Conservation (phyloP, 2,329 filamentous ascomycete species). For the Curvularia hawaiiensis region DNA sequence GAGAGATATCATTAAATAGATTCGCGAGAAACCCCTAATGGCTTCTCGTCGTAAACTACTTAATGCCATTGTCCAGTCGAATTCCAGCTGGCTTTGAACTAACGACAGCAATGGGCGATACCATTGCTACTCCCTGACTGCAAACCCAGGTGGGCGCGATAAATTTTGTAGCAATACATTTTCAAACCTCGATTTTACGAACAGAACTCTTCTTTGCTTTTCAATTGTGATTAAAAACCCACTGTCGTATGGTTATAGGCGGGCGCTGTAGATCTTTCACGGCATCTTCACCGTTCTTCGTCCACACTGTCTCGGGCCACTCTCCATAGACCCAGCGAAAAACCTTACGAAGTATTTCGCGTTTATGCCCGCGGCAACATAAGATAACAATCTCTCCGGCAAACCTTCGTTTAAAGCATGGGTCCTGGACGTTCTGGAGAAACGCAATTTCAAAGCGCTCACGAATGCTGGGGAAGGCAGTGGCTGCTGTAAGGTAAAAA, state of each 20-base stretch:
- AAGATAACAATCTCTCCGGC: not conserved
- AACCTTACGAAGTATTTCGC: not conserved
- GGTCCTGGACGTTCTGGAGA: constrained; percentile 1
- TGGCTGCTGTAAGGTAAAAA: not conserved
- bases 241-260: constrained; percentile 7
- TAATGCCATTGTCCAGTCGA: too few species aligned
- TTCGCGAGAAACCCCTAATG: not conserved
- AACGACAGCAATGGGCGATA: too few species aligned
- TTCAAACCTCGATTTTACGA: not conserved
- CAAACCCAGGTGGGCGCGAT: not conserved
- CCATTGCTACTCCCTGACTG: not conserved
- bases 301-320: not conserved
- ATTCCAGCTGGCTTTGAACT: too few species aligned
- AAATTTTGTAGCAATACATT: not conserved
- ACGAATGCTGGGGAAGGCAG: not conserved
- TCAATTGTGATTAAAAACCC: constrained; percentile 6
- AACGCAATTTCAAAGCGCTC: constrained; percentile 3
- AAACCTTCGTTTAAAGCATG: not conserved
- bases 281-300: not conserved
- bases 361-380: not conserved
- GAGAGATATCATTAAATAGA: not conserved
- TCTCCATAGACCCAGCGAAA: constrained; percentile 8
- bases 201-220: not conserved
- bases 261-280: not conserved
- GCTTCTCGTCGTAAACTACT: not conserved